Evolutionary conservation across 2,329 filamentous ascomycete genomes (phyloP), one percentile per base, ranked within the genome.

Genomic region (Trichothecium sympodiale): DNA sequence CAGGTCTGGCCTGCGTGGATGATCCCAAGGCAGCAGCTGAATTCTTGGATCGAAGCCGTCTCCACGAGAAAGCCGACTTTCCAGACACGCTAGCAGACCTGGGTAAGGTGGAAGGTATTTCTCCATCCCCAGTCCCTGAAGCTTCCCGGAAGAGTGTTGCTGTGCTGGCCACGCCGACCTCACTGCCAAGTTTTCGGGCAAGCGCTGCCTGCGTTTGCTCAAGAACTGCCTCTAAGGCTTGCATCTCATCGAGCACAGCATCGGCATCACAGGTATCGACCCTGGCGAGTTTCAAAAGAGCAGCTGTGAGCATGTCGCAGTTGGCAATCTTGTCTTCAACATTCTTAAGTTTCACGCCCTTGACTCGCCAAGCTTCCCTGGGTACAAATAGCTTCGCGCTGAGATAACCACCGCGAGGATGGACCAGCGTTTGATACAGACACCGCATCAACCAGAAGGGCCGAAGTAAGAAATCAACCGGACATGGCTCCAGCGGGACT

Each of bases 381-480:
- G 91, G 88, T 5, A 98, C 74, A 52, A 98, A 98, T 0, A 98
- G 71, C 48, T 87, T 88, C 16, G 80, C 89, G 36, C 88, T 94
- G 15, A 98, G 54, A 53, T 95, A 98, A 13, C 88, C 91, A 27
- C 91, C 91, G 17, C 86, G 78, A 3, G 89, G 86, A 51, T 98
- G 89, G 14, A 80, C 82, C 31, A 98, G 76, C 0, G 88, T 94
- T 55, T 95, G 86, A 53, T 91, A 94, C 17, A 98, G 69, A 42
- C 83, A 88, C 37, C 91, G 79, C 85, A 98, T 94, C 31, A 98
- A 68, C 91, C 91, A 98, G 57, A 95, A 98, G 2, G 91, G 93
- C 15, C 91, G 79, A n/a, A 96, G 69, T 49, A 95, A 71, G 40
- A 81, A 80, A 29, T 93, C 86, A 26, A 82, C 84, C 1, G 91